A percentile compares a stretch with the other conserved stretches of the same genome.
Conservation (phyloP, 2,329 filamentous ascomycete genomes). For the Hypoxylon sp. region DNA sequence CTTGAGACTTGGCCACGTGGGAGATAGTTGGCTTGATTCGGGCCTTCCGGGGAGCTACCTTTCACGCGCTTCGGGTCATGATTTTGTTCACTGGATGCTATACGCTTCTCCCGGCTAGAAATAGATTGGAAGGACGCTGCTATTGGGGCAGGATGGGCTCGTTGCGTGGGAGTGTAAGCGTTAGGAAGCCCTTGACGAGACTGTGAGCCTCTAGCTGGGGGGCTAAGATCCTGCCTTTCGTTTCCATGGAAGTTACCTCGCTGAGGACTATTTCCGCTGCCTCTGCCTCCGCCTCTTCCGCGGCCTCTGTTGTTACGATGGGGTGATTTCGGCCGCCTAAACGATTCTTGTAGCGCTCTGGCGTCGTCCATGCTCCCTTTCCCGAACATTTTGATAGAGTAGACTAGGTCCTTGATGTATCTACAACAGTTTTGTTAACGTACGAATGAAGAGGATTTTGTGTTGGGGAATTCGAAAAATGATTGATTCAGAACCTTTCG, state of each 20-base stretch:
- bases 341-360: constrained; percentile 23
- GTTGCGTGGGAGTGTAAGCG: neutral
- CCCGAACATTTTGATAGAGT: constrained; percentile 25
- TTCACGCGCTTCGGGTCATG: neutral
- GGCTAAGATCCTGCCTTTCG: neutral
- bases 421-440: neutral
- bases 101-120: neutral
- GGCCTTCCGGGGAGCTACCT: neutral
- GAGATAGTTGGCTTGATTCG: neutral
- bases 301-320: neutral
- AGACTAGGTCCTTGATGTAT: neutral
- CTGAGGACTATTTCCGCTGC: neutral
- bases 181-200: neutral
- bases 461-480: neutral
- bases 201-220: neutral
- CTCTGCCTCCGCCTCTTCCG: neutral
- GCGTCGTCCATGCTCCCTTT: constrained; percentile 36
- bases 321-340: constrained; percentile 11
- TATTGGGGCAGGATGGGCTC: neutral
- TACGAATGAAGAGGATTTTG: neutral
- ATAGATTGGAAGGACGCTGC: neutral
- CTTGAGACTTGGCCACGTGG: neutral
- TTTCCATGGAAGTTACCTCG: constrained; percentile 2
- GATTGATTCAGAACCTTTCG: neutral
- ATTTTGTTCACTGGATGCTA: neutral